Percentiles rank a stretch among this genome's conserved stretches.
Evolutionary conservation across 768 basidiomycete species (phyloP).

Genomic region (Tulasnella sp.): DNA sequence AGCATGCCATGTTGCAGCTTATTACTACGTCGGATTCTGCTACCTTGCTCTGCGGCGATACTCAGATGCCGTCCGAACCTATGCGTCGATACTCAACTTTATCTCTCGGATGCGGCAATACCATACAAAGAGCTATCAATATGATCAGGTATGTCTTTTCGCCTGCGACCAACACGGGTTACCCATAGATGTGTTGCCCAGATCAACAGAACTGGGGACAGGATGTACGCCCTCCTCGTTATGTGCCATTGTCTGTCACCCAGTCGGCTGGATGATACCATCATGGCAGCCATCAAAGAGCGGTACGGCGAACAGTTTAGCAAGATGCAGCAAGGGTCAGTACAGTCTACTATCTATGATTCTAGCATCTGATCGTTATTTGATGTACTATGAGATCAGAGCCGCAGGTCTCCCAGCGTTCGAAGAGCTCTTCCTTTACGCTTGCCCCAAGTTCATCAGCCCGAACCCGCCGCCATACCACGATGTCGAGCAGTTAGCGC

Average conservation of each 20-base stretch:
- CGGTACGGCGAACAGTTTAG: slow-evolving; percentile 83
- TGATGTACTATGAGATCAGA: too few species aligned
- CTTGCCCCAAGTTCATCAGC: slow-evolving; percentile 93
- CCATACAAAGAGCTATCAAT: slow-evolving; percentile 92
- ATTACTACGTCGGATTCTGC: slow-evolving; percentile 95
- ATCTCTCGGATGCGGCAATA: slow-evolving; percentile 94
- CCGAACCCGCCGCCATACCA: slow-evolving; percentile 94
- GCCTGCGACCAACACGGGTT: slow-evolving; percentile 9
- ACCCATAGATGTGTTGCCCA: slow-evolving; percentile 25
- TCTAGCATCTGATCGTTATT: too few species aligned
- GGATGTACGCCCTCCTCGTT: slow-evolving; percentile 94
- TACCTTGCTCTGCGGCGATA: slow-evolving; percentile 92
- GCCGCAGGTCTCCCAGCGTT: slow-evolving; percentile 63
- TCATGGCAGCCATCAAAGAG: slow-evolving; percentile 86
- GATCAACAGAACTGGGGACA: slow-evolving; percentile 96
- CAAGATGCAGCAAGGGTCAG: slow-evolving; percentile 76
- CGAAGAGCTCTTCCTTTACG: slow-evolving; percentile 87
- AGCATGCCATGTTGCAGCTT: slow-evolving; percentile 90
- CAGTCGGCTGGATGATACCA: slow-evolving; percentile 86
- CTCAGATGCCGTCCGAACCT: slow-evolving; percentile 89
- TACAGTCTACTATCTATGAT: too few species aligned
- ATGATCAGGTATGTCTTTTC: slow-evolving; percentile 59
- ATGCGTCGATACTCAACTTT: slow-evolving; percentile 88
- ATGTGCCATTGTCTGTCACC: slow-evolving; percentile 90
- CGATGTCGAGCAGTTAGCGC: slow-evolving; percentile 49